Evolutionary conservation across 495 filamentous ascomycete species (phyloP), one percentile per base, ranked within the genome.

Genomic region (Gamarada debralockiae): DNA sequence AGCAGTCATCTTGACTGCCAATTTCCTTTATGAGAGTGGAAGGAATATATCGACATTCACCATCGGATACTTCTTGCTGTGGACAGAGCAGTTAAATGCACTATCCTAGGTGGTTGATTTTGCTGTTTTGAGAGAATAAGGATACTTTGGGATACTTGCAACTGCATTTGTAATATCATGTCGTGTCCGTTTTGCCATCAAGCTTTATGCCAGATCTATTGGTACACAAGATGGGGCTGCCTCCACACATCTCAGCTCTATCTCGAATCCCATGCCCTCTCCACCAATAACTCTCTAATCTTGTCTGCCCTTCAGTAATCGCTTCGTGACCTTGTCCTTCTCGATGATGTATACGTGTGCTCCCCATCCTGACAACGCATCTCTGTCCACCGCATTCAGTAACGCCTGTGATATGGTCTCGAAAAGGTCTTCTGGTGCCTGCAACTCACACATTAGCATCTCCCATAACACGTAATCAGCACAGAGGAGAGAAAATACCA

Each of bases 241-340:
- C 40, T 22, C 40, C 3, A 23, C 22, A 15, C 56, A 21, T 51
- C 33, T 21, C 50, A 31, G 37, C 14, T 53, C 23, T 40, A 34
- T 29, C 39, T 39, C 27, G 42, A 20, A 25, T 34, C 13, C 15
- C 50, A 51, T 37, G 13, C 13, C 31, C n/a, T n/a, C 38, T 21
- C 17, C 34, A 29, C 21, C 21, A 17, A 15, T 15, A 45, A 23
- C 33, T 23, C 36, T 65, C 60, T 80, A 79, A 67, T 79, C 76
- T 68, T 79, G 76, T 65, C 77, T 70, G 68, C 93, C 92, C 82
- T 98, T 98, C 66, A 98, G 72, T 79, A 97, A 79, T 65, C 93
- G 79, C 85, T 98, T 96, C 63, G 92, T 96, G 37, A 97, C 90
- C 84, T 97, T 97, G 72, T 95, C 90, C 79, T 97, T 98, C 80